Percentiles rank a stretch among this genome's conserved stretches.
Evolutionary conservation across 2,329 filamentous ascomycete species (phyloP).

Genomic region (Neofusicoccum cordaticola): DNA sequence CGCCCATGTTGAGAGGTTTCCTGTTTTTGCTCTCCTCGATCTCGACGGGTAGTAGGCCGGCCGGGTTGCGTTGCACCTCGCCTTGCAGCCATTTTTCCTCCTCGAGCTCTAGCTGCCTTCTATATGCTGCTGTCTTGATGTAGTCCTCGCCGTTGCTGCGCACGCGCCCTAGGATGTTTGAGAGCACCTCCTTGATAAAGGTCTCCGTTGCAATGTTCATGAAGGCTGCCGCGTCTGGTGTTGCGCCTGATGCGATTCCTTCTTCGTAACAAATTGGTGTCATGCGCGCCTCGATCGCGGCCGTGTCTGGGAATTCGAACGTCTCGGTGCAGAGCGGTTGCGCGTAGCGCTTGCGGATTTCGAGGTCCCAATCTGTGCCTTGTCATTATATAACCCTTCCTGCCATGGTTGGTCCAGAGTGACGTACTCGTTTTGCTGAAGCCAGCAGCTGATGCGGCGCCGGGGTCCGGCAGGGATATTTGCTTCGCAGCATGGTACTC

Average conservation of each 20-base stretch:
- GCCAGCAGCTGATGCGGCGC: constrained; percentile 67
- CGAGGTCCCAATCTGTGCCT: constrained; percentile 57
- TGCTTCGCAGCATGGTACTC: constrained; percentile 38
- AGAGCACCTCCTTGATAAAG: constrained; percentile 61
- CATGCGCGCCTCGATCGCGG: constrained; percentile 58
- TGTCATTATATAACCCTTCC: background rate
- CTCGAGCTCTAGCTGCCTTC: constrained; percentile 69
- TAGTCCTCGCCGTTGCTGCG: constrained; percentile 53
- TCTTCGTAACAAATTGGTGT: constrained; percentile 66
- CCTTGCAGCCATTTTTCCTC: constrained; percentile 72
- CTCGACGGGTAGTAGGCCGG: constrained; percentile 76
- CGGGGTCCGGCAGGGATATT: constrained; percentile 56
- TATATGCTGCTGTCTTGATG: constrained; percentile 77
- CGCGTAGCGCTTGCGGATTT: constrained; percentile 63
- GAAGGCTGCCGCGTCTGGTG: constrained; percentile 55
- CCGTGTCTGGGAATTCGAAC: constrained; percentile 60
- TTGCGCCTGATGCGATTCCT: constrained; percentile 55
- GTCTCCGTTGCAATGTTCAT: constrained; percentile 62
- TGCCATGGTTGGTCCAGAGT: background rate
- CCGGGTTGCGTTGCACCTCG: constrained; percentile 70
- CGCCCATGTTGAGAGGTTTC: constrained; percentile 70
- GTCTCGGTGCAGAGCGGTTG: constrained; percentile 61
- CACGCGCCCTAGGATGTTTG: constrained; percentile 53
- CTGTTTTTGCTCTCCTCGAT: constrained; percentile 71
- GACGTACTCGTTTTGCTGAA: constrained; percentile 75